Evolutionary conservation across 2,329 filamentous ascomycete species (phyloP).

Genomic region (Ambrosiella beaveri): DNA sequence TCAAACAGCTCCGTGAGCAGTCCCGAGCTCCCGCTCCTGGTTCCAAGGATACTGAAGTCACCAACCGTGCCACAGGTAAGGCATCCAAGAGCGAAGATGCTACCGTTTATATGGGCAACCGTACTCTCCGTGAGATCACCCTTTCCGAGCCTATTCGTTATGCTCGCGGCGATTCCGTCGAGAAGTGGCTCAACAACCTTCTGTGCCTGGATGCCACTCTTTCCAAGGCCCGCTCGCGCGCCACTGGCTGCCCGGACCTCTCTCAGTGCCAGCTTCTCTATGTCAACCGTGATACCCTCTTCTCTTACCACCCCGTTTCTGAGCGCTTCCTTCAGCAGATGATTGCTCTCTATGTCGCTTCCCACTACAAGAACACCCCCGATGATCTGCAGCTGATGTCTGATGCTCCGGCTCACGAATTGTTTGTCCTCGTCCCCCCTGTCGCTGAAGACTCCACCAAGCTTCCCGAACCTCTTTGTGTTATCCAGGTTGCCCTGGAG

Average conservation of each 20-base stretch:
- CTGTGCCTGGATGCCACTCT: conserved; percentile 87
- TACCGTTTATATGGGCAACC: conserved; percentile 42
- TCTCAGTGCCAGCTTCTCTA: conserved; percentile 79
- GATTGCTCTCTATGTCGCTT: conserved; percentile 93
- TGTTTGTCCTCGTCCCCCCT: conserved; percentile 85
- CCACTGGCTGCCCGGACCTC: conserved; percentile 72
- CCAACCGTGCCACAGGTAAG: conserved; percentile 66
- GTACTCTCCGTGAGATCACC: conserved; percentile 79
- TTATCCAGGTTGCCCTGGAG: conserved; percentile 86
- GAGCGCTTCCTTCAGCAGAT: conserved; percentile 97
- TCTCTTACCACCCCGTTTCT: conserved; percentile 93
- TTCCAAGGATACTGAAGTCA: conserved; percentile 43
- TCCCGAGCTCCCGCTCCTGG: conserved; percentile 44
- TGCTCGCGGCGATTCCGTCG: conserved; percentile 72
- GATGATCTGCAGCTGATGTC: conserved; percentile 98
- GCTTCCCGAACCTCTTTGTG: conserved; percentile 82
- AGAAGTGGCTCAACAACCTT: conserved; percentile 90
- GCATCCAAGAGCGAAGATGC: conserved; percentile 42
- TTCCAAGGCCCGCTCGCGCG: conserved; percentile 54
- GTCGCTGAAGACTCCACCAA: conserved; percentile 59
- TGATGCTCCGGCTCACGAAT: conserved; percentile 87
- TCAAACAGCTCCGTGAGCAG: conserved; percentile 91
- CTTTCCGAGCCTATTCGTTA: conserved; percentile 91
- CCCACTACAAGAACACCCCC: conserved; percentile 94
- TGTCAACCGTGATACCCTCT: conserved; percentile 92